Evolutionary conservation across 169 alveolate species (phyloP), one percentile per base, ranked within the genome.

Genomic region (Plasmodium sp.): DNA sequence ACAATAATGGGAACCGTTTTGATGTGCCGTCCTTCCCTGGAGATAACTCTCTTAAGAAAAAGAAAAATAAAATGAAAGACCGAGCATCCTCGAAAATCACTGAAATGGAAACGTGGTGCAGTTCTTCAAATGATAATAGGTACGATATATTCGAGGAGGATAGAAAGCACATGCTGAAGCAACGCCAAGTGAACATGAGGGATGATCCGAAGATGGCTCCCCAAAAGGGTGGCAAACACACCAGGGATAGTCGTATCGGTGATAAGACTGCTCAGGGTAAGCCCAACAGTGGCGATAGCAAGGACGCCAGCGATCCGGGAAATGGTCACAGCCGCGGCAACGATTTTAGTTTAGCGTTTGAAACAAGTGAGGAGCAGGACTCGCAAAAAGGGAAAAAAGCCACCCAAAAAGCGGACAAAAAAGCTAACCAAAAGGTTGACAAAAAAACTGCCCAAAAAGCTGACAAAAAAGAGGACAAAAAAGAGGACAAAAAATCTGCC

Each of bases 91-190:
- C 73, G 51, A 88, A 88, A 58, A 79, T 58, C 33, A 39, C 82
- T 3, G 94, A 88, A n/a, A 22, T 58, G 39, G 94, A 88, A 79
- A 88, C 94, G 71, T 79, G 94, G 81, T 88, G 94, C 33, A 88
- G 88, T 77, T 88, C 90, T 27, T 88, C 94, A 88, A 75, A 2
- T 72, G 84, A 74, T 48, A 74, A 88, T 62, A 79, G 82, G 16
- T 79, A 80, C 62, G 88, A 88, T 58, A 88, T 88, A 62, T 88
- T 88, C 51, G 88, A 75, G 82, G 83, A 88, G 74, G 94, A 88
- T 18, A 88, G 74, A 58, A 77, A 41, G 43, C 73, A 77, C 48
- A 14, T 58, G 10, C 36, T 88, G 82, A 58, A 88, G 71, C 45
- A 56, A 88, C 67, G 62, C 34, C 84, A 81, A 58, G 45, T 79